These are phyloP conservation scores for Fraxinus paxiana DNA, from an alignment of 305 asterid genomes.

Conservation along the genomic window DNA sequence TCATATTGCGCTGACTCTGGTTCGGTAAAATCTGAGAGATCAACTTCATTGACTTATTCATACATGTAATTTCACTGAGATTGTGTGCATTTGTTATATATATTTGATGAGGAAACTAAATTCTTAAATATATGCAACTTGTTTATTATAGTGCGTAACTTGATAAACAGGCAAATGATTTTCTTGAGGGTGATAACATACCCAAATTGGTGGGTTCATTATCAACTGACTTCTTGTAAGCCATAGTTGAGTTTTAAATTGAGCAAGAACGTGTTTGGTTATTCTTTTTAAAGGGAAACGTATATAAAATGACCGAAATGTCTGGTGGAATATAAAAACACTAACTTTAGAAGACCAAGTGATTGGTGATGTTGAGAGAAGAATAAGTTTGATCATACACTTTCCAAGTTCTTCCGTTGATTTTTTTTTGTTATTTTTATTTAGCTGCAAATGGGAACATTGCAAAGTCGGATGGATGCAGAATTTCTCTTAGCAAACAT, in stretches of 20 bases:
- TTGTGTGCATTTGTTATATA: neutral
- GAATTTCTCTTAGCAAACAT: conserved; percentile 93
- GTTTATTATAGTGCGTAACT: neutral
- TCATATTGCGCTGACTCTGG: neutral
- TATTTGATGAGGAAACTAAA: neutral
- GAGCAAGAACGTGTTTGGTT: neutral
- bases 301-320: neutral
- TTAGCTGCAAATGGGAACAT: conserved; percentile 89
- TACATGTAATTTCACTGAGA: neutral
- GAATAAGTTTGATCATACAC: neutral
- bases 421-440: conserved; percentile 4
- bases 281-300: neutral
- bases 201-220: neutral
- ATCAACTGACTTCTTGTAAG: neutral
- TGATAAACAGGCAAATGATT: neutral
- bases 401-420: neutral
- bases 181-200: neutral
- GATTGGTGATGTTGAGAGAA: neutral
- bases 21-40: neutral
- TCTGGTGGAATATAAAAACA: neutral
- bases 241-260: neutral
- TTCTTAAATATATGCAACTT: neutral
- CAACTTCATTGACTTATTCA: neutral
- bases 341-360: neutral
- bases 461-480: conserved; percentile 96